Evolutionary conservation across 1,139 yeast species (phyloP).

Genomic region (Pichia sp.): DNA sequence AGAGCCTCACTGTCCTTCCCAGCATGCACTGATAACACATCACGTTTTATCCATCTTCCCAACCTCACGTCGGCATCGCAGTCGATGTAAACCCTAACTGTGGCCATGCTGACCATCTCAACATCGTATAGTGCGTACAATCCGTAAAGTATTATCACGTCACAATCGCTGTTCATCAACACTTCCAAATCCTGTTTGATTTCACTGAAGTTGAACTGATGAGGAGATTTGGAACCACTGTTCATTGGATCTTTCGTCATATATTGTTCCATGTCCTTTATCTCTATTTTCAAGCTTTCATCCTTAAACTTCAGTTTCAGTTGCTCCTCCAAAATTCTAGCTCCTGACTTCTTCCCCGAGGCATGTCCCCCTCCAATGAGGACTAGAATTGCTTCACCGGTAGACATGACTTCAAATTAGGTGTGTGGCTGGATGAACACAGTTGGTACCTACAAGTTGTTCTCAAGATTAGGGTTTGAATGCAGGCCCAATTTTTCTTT

Average conservation of each 20-base stretch:
- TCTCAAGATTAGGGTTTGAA: too few species aligned
- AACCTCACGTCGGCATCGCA: slow-evolving; percentile 82
- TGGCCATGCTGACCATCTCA: slow-evolving; percentile 52
- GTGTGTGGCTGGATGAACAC: background rate
- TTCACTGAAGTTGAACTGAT: slow-evolving; percentile 37
- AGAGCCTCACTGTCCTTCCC: background rate
- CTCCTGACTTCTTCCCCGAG: slow-evolving; percentile 29
- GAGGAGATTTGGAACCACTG: slow-evolving; percentile 25
- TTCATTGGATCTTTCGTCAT: slow-evolving; percentile 8
- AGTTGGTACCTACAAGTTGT: too few species aligned
- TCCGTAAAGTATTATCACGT: slow-evolving; percentile 66
- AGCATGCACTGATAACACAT: slow-evolving; percentile 16
- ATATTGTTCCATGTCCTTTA: slow-evolving; percentile 37
- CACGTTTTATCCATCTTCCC: slow-evolving; percentile 57
- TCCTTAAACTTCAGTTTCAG: slow-evolving; percentile 3
- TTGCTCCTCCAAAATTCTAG: slow-evolving; percentile 19
- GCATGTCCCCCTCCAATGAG: slow-evolving; percentile 33
- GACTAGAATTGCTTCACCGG: slow-evolving; percentile 19
- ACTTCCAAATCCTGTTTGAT: slow-evolving; percentile 26
- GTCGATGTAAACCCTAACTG: slow-evolving; percentile 73
- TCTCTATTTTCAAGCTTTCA: slow-evolving; percentile 31
- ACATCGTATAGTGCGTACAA: slow-evolving; percentile 72
- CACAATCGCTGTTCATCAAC: slow-evolving; percentile 18
- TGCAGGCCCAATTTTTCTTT: too few species aligned
- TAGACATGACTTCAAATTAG: background rate